Conservation (phyloP, 768 basidiomycete genomes). For the Imleria badia region DNA sequence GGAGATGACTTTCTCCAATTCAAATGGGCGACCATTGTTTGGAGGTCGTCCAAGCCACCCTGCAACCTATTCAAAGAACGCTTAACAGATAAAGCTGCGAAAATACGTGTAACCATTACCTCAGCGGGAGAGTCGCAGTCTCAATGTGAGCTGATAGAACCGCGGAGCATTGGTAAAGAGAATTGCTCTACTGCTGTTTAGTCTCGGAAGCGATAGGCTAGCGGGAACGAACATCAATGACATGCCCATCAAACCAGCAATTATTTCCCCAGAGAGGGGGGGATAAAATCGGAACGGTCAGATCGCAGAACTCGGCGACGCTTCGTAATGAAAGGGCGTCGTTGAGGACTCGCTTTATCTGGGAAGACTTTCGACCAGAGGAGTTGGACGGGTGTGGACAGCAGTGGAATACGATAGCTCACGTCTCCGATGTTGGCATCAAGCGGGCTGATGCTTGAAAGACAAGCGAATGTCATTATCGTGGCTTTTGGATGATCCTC, state of each 20-base stretch:
- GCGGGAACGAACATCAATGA: slow-evolving; percentile 17
- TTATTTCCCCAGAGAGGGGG: slow-evolving; percentile 43
- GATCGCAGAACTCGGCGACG: slow-evolving; percentile 47
- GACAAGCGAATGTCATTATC: slow-evolving; percentile 52
- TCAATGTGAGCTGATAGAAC: slow-evolving; percentile 60
- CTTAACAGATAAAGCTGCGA: not conserved
- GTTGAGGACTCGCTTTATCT: slow-evolving; percentile 50
- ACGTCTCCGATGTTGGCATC: slow-evolving; percentile 44
- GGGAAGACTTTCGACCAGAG: slow-evolving; percentile 30
- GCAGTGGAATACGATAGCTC: slow-evolving; percentile 20
- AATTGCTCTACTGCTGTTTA: slow-evolving; percentile 28
- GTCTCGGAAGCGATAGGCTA: slow-evolving; percentile 4
- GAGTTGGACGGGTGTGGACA: not conserved
- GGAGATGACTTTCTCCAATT: slow-evolving; percentile 53
- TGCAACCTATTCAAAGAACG: slow-evolving; percentile 31
- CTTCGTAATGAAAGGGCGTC: slow-evolving; percentile 60
- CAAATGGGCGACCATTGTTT: slow-evolving; percentile 45
- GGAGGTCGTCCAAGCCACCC: slow-evolving; percentile 39
- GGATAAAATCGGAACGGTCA: slow-evolving; percentile 51
- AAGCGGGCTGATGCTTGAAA: slow-evolving; percentile 45
- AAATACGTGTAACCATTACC: slow-evolving; percentile 38
- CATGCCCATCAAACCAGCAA: slow-evolving; percentile 24
- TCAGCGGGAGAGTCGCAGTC: slow-evolving; percentile 55
- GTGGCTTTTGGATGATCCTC: slow-evolving; percentile 72
- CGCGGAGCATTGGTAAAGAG: slow-evolving; percentile 53